Evolutionary conservation across 108 stramenopile genomes (phyloP).

Genomic region (Chaetoceros muelleri): DNA sequence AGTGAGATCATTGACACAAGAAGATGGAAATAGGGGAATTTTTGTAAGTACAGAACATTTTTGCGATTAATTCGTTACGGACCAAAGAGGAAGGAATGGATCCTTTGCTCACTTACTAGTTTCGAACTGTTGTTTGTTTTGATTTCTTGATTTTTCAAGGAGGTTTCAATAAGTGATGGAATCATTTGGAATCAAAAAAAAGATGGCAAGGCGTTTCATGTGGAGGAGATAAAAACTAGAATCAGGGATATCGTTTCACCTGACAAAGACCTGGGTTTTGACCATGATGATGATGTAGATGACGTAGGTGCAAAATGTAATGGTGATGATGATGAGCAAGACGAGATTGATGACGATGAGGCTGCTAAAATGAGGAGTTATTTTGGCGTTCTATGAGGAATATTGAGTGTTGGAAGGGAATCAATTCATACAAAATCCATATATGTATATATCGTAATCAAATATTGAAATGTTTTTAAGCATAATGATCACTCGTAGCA

Average conservation of each 20-base stretch:
- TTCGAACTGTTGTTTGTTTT: conserved; percentile 15
- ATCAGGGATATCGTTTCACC: background rate
- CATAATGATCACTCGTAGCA: no score
- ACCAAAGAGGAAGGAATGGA: no score
- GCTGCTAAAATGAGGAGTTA: conserved; percentile 36
- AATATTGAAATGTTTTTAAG: no score
- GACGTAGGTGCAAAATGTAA: no score
- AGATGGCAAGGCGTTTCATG: conserved; percentile 22
- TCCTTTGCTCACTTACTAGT: no score
- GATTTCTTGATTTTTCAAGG: conserved; percentile 15
- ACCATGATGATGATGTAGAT: background rate
- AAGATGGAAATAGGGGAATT: background rate
- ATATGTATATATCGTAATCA: no score
- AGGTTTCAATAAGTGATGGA: conserved; percentile 12
- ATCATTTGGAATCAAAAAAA: conserved; percentile 37
- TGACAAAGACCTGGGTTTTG: background rate
- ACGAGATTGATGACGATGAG: conserved; percentile 51
- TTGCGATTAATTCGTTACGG: no score
- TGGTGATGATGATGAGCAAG: conserved; percentile 6
- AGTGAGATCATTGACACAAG: background rate
- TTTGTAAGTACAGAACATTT: conserved; percentile 5
- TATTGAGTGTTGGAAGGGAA: no score
- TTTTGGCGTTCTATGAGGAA: conserved; percentile 56
- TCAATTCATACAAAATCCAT: no score
- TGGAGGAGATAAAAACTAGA: conserved; percentile 16